Conservation (phyloP, 805 yeast species). For the Ogataea trehalophila region DNA sequence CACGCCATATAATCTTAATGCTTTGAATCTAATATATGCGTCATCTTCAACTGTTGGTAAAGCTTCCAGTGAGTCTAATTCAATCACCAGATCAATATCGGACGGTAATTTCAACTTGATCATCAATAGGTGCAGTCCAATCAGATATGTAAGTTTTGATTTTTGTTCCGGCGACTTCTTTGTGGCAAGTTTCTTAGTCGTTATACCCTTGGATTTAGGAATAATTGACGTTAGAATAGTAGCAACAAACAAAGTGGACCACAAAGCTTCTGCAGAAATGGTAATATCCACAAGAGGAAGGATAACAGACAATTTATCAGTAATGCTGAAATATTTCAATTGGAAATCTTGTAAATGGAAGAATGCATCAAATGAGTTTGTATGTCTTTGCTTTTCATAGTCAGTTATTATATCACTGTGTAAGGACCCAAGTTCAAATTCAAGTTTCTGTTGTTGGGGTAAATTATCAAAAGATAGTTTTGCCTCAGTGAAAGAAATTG, state of each 20-base stretch:
- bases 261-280: conserved; percentile 28
- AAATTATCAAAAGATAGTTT: conserved; percentile 2
- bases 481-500: conserved; percentile 4
- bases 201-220: conserved; percentile 5
- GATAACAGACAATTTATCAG: conserved; percentile 14
- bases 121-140: conserved; percentile 22
- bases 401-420: conserved; percentile 17
- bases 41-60: conserved; percentile 15
- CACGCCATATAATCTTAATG: conserved; percentile 25
- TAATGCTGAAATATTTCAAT: conserved; percentile 10
- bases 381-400: conserved; percentile 11
- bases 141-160: conserved; percentile 7
- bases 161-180: conserved; percentile 1
- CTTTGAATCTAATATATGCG: conserved; percentile 16
- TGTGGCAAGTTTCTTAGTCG: neutral
- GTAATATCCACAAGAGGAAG: conserved; percentile 25
- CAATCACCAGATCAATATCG: conserved; percentile 24
- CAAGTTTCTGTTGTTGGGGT: conserved; percentile 2
- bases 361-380: conserved; percentile 7
- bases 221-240: conserved; percentile 10
- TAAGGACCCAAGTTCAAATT: conserved; percentile 7
- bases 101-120: conserved; percentile 24
- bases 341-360: conserved; percentile 9
- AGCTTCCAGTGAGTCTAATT: conserved; percentile 24
- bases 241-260: conserved; percentile 27